Evolutionary conservation across 768 basidiomycete genomes (phyloP).

Genomic region (Sarcodon sp.): DNA sequence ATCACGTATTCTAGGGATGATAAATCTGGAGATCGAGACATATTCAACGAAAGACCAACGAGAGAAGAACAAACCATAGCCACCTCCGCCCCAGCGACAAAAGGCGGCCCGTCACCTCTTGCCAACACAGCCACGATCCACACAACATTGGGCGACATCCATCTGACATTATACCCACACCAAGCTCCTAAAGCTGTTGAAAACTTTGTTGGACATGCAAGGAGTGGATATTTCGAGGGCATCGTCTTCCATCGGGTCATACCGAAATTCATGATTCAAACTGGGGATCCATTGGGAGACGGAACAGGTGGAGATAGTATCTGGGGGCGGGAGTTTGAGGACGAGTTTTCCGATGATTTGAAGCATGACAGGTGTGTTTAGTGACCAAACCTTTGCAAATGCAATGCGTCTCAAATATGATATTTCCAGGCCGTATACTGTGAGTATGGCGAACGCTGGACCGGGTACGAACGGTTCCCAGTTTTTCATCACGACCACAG

Average conservation of each 20-base stretch:
- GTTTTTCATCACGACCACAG: slow-evolving; percentile 95
- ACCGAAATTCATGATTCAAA: slow-evolving; percentile 98
- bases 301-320: slow-evolving; percentile 87
- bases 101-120: slow-evolving; percentile 51
- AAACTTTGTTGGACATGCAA: slow-evolving; percentile 90
- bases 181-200: slow-evolving; percentile 93
- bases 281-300: slow-evolving; percentile 90
- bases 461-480: slow-evolving; percentile 89
- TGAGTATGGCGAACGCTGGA: slow-evolving; percentile 94
- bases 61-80: slow-evolving; percentile 91
- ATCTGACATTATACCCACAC: slow-evolving; percentile 78
- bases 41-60: slow-evolving; percentile 97
- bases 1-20: slow-evolving; percentile 43
- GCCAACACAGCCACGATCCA: slow-evolving; percentile 84
- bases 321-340: slow-evolving; percentile 85
- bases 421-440: slow-evolving; percentile 67
- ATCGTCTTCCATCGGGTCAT: slow-evolving; percentile 97
- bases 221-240: slow-evolving; percentile 85
- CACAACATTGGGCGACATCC: slow-evolving; percentile 91
- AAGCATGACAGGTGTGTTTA: slow-evolving; percentile 73
- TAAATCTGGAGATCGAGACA: slow-evolving; percentile 83
- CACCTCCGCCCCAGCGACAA: slow-evolving; percentile 36
- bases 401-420: background rate
- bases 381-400: background rate
- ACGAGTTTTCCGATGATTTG: slow-evolving; percentile 83